Percentiles rank a stretch among this genome's conserved stretches.
phyloP scores from a whole-genome alignment of 192 early-diverging fungal genomes.

The Coemansia reversa region DNA sequence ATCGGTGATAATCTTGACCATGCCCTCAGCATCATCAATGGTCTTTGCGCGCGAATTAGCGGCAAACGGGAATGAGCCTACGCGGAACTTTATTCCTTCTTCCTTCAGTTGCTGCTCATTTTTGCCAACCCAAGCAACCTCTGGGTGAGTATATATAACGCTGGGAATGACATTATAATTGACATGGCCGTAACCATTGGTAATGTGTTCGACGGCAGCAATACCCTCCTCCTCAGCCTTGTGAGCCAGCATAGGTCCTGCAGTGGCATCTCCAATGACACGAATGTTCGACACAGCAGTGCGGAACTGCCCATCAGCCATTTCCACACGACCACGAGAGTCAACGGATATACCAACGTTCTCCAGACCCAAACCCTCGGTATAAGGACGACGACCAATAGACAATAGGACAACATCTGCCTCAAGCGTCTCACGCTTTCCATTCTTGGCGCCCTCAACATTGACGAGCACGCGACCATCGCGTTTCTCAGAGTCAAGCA shows the following conservation, averaged over 20 bases:
- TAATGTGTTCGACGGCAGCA: constrained; percentile 92
- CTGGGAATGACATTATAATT: constrained; percentile 98
- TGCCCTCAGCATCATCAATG: constrained; percentile 89
- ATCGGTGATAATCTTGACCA: constrained; percentile 96
- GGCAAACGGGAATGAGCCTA: constrained; percentile 91
- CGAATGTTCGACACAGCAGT: constrained; percentile 86
- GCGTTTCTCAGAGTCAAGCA: constrained; percentile 78
- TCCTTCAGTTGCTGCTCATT: constrained; percentile 93
- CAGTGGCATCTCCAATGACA: constrained; percentile 96
- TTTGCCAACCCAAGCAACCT: constrained; percentile 98
- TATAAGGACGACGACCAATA: constrained; percentile 94
- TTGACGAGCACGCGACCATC: constrained; percentile 88
- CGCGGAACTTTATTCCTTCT: constrained; percentile 80
- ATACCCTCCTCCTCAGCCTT: constrained; percentile 99
- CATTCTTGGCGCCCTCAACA: constrained; percentile 85
- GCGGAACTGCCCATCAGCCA: constrained; percentile 71
- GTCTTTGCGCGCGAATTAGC: constrained; percentile 99
- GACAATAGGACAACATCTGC: constrained; percentile 92
- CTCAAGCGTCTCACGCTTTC: constrained; percentile 75
- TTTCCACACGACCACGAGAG: constrained; percentile 80
- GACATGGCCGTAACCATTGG: constrained; percentile 91
- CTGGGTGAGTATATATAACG: constrained; percentile 97
- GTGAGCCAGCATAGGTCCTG: constrained; percentile 98
- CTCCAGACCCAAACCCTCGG: constrained; percentile 88
- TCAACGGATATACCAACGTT: constrained; percentile 89